phyloP scores from a whole-genome alignment of 306 rosid species.

The Comarum palustre region DNA sequence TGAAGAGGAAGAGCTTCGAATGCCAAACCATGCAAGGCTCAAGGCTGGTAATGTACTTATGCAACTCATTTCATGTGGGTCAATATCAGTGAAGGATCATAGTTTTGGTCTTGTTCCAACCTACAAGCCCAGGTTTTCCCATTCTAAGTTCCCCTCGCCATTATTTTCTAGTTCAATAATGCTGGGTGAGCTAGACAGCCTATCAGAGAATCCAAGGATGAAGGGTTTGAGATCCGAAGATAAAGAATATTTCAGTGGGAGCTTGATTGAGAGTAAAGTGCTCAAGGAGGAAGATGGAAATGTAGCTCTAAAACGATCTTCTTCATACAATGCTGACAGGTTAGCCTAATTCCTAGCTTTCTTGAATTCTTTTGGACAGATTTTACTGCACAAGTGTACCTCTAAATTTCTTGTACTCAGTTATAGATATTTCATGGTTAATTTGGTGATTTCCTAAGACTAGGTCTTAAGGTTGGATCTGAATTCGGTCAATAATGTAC shows the following conservation, averaged over 20 bases:
- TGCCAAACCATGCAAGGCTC: conserved; percentile 59
- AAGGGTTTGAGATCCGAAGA: conserved; percentile 67
- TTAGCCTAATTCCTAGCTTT: conserved; percentile 32
- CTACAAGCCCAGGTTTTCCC: conserved; percentile 61
- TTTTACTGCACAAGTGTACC: not conserved
- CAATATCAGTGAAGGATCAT: conserved; percentile 77
- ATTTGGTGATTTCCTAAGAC: conserved; percentile 9
- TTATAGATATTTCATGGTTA: not conserved
- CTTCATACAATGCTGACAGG: conserved; percentile 84
- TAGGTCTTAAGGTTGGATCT: not conserved
- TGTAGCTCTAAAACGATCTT: conserved; percentile 63
- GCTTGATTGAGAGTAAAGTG: conserved; percentile 66
- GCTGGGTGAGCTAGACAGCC: conserved; percentile 67
- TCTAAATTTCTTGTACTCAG: not conserved
- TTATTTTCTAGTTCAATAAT: conserved; percentile 60
- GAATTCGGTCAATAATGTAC: not conserved
- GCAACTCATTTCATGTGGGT: conserved; percentile 92
- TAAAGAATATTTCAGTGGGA: conserved; percentile 85
- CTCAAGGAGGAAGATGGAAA: conserved; percentile 48
- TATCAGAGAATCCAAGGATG: conserved; percentile 60
- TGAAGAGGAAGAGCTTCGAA: conserved; percentile 56
- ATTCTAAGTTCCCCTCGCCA: conserved; percentile 70
- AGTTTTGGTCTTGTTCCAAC: conserved; percentile 76
- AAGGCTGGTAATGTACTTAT: conserved; percentile 69
- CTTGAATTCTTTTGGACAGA: conserved; percentile 17